Evolutionary conservation across 768 basidiomycete genomes (phyloP).

Genomic region (Clavaria fumosa): DNA sequence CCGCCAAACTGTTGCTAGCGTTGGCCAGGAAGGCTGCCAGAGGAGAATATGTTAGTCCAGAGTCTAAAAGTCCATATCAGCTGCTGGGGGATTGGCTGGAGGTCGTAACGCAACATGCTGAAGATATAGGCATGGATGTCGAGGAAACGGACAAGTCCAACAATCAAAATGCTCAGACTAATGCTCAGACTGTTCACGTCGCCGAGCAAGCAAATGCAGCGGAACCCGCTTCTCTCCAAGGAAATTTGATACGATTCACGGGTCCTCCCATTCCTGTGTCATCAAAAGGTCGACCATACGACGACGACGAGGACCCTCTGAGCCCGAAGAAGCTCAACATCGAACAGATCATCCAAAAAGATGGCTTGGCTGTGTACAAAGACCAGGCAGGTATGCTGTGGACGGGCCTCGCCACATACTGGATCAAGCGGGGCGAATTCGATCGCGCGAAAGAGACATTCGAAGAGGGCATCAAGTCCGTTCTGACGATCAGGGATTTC

Average conservation of each 20-base stretch:
- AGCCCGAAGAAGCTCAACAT: conserved; percentile 66
- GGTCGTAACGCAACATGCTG: conserved; percentile 77
- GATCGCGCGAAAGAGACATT: conserved; percentile 80
- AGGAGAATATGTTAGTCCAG: conserved; percentile 74
- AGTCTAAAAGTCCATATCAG: conserved; percentile 93
- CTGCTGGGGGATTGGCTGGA: conserved; percentile 86
- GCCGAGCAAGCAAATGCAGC: conserved; percentile 15
- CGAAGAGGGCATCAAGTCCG: conserved; percentile 68
- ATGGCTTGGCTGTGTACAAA: conserved; percentile 81
- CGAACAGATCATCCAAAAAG: conserved; percentile 68
- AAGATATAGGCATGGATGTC: conserved; percentile 82
- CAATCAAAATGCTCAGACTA: conserved; percentile 30
- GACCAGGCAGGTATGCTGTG: conserved; percentile 95
- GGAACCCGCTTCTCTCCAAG: conserved; percentile 34
- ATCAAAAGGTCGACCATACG: conserved; percentile 43
- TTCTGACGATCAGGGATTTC: conserved; percentile 91
- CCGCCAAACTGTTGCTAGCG: conserved; percentile 77
- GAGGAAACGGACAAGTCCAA: conserved; percentile 55
- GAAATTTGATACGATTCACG: conserved; percentile 54
- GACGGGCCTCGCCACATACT: conserved; percentile 94
- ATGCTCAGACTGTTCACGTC: conserved; percentile 27
- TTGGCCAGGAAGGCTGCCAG: conserved; percentile 72
- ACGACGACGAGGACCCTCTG: conserved; percentile 73
- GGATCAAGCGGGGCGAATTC: conserved; percentile 96
- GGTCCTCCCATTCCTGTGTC: conserved; percentile 44